Percentiles rank a stretch among this genome's conserved stretches.
phyloP scores from a whole-genome alignment of 495 filamentous ascomycete genomes.

The Podospora pseudopauciseta region DNA sequence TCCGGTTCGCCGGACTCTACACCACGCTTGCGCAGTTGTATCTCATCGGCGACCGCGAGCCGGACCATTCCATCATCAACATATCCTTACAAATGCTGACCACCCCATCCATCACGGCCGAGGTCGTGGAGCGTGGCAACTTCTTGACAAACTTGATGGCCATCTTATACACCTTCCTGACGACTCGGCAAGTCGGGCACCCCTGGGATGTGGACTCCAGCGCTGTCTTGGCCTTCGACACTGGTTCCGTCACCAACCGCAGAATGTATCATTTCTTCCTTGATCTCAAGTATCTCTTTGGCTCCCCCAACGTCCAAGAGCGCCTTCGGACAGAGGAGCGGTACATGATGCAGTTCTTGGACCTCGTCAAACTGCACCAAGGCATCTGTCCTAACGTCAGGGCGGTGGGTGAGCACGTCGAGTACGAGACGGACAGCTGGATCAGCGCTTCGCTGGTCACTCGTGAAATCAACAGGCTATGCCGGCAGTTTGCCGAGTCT shows the following conservation, averaged over 20 bases:
- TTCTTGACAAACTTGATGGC: conserved; percentile 93
- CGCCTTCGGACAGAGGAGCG: conserved; percentile 75
- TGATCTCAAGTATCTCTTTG: conserved; percentile 84
- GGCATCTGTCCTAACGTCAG: conserved; percentile 93
- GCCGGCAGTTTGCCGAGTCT: conserved; percentile 80
- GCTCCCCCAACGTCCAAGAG: conserved; percentile 79
- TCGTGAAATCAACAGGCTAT: conserved; percentile 87
- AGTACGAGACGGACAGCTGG: conserved; percentile 98
- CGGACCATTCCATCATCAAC: conserved; percentile 97
- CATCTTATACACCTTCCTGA: conserved; percentile 95
- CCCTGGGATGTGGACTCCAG: conserved; percentile 79
- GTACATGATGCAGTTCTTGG: conserved; percentile 90
- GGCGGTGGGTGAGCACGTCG: conserved; percentile 90
- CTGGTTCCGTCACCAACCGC: conserved; percentile 87
- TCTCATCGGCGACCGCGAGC: conserved; percentile 92
- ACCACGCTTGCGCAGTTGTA: conserved; percentile 91
- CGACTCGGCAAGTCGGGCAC: conserved; percentile 89
- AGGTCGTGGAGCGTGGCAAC: conserved; percentile 92
- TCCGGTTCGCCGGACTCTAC: conserved; percentile 90
- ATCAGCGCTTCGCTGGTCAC: conserved; percentile 93
- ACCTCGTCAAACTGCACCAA: conserved; percentile 91
- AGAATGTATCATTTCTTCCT: conserved; percentile 96
- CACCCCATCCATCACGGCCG: conserved; percentile 90
- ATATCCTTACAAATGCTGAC: conserved; percentile 94
- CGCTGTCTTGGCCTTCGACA: conserved; percentile 85